A percentile compares a stretch with the other conserved stretches of the same genome.
Evolutionary conservation across 257 asterid species (phyloP).

Genomic region (Cordia subcordata): DNA sequence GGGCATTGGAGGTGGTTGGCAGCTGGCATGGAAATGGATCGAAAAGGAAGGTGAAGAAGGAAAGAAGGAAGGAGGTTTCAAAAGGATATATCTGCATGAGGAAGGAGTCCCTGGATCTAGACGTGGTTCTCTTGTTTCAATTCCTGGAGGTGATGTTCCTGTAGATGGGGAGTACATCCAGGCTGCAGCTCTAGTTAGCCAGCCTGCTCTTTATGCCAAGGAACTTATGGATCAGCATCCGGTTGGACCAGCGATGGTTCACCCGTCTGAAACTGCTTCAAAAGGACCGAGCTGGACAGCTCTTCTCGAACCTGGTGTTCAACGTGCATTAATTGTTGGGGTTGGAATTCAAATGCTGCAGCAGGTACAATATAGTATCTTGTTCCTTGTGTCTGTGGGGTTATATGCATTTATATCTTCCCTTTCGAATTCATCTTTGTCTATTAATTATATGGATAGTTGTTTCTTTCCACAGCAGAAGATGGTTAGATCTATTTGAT

Average conservation of each 20-base stretch:
- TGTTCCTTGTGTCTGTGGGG: background rate
- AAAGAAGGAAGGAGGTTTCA: constrained; percentile 55
- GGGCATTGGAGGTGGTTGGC: constrained; percentile 91
- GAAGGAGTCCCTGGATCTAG: constrained; percentile 48
- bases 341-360: constrained; percentile 70
- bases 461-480: too few relatives aligned
- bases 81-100: constrained; percentile 64
- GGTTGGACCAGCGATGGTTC: constrained; percentile 64
- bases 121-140: constrained; percentile 65
- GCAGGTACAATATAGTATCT: constrained; percentile 40
- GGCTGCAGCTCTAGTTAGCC: constrained; percentile 78
- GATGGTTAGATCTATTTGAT: too few relatives aligned
- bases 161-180: constrained; percentile 52
- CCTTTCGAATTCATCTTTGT: too few relatives aligned
- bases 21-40: constrained; percentile 73
- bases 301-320: constrained; percentile 80
- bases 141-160: constrained; percentile 41
- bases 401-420: background rate
- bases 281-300: constrained; percentile 44
- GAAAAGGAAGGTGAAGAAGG: constrained; percentile 69
- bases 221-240: constrained; percentile 46
- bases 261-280: constrained; percentile 47
- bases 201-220: constrained; percentile 61
- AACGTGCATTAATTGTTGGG: constrained; percentile 68
- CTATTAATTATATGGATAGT: too few relatives aligned